Conservation (phyloP, 441 rosid genomes). For the Pelargonium citronellum region DNA sequence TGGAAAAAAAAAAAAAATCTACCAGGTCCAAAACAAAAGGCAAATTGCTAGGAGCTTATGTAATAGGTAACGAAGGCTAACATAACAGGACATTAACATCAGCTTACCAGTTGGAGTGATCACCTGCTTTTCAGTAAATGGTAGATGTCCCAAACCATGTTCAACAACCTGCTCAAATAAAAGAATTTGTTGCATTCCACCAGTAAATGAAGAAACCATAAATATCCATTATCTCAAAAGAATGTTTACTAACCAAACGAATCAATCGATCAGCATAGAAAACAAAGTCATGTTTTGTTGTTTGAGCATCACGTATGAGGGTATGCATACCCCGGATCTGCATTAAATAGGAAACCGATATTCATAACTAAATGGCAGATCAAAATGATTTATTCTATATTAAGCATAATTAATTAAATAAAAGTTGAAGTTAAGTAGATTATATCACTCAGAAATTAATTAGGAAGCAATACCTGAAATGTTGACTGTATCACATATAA, state of each 20-base stretch:
- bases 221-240: not conserved
- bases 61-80: slow-evolving; percentile 1
- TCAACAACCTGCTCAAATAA: slow-evolving; percentile 69
- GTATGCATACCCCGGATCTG: slow-evolving; percentile 99
- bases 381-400: not conserved
- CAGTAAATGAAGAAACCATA: slow-evolving; percentile 12
- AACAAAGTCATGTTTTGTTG: slow-evolving; percentile 91
- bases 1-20: slow-evolving; percentile 1
- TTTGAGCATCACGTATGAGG: slow-evolving; percentile 86
- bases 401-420: not conserved
- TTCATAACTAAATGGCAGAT: not conserved
- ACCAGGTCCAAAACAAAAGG: not conserved
- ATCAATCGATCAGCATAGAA: slow-evolving; percentile 91
- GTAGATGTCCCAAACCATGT: slow-evolving; percentile 96
- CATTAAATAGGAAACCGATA: slow-evolving; percentile 22
- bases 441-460: slow-evolving; percentile 5
- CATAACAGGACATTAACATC: slow-evolving; percentile 15
- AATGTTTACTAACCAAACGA: slow-evolving; percentile 63
- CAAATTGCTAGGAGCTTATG: slow-evolving; percentile 6
- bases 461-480: slow-evolving; percentile 64
- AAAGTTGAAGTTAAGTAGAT: too few relatives aligned
- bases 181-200: not conserved
- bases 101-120: slow-evolving; percentile 85
- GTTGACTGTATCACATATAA: slow-evolving; percentile 90
- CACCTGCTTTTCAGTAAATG: slow-evolving; percentile 94